A percentile compares a stretch with the other conserved stretches of the same genome.
Conservation (phyloP, 345 rosid species). For the Syzygium grande region DNA sequence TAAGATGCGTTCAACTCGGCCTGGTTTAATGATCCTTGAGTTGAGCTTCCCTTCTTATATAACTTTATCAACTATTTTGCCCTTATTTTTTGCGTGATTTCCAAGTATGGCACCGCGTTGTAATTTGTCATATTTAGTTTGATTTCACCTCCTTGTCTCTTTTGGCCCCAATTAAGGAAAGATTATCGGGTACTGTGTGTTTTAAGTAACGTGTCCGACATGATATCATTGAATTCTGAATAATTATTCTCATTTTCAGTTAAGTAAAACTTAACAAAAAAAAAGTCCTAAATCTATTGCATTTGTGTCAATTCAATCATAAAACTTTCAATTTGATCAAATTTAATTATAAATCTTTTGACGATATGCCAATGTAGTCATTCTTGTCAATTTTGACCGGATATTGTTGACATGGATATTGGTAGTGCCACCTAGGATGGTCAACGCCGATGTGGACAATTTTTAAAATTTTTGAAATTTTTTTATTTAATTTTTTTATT, state of each 20-base stretch:
- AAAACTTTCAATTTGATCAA: no score
- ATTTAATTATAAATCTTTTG: no score
- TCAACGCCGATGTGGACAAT: no score
- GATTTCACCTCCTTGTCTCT: not conserved
- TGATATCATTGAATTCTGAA: not conserved
- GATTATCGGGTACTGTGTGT: not conserved
- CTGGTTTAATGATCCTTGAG: not conserved
- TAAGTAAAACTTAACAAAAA: no score
- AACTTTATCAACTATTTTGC: not conserved
- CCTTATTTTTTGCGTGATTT: not conserved
- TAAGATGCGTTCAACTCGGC: not conserved
- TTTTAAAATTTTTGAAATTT: no score
- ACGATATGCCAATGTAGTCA: no score
- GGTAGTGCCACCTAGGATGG: no score
- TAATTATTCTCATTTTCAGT: not conserved
- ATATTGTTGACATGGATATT: no score
- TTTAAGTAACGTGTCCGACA: not conserved
- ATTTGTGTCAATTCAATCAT: no score
- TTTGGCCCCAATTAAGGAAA: not conserved
- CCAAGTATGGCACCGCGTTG: not conserved
- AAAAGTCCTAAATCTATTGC: no score
- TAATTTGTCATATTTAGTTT: not conserved
- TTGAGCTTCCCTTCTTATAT: not conserved
- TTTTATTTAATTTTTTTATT: no score
- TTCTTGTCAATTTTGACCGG: no score